Evolutionary conservation across 2,329 filamentous ascomycete species (phyloP).

Genomic region (Colletotrichum musicola): DNA sequence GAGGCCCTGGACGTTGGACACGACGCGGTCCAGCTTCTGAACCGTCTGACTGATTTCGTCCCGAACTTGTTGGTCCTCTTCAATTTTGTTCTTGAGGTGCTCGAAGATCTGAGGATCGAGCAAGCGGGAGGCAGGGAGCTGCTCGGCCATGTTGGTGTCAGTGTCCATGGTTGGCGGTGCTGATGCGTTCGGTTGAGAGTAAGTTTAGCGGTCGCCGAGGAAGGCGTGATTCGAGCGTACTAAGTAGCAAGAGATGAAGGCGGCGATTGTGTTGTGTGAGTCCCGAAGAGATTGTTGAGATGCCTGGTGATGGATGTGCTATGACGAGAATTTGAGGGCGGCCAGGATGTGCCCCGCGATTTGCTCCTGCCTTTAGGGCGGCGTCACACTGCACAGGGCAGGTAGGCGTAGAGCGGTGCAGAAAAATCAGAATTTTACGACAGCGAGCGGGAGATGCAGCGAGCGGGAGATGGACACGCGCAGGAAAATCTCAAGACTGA

Average conservation of each 20-base stretch:
- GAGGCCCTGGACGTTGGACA: conserved; percentile 83
- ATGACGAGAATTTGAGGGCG: not conserved
- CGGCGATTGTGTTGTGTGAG: no score
- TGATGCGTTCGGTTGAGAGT: not conserved
- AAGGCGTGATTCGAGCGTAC: no score
- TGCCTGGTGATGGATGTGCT: not conserved
- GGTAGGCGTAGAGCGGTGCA: not conserved
- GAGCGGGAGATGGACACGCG: not conserved
- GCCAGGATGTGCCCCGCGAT: not conserved
- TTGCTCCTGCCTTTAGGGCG: not conserved
- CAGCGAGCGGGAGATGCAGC: not conserved
- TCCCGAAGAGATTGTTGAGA: not conserved
- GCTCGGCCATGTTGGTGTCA: conserved; percentile 40
- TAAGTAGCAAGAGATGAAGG: no score
- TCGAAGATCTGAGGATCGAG: conserved; percentile 88
- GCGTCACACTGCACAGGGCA: not conserved
- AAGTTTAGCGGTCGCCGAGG: not conserved
- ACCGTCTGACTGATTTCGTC: conserved; percentile 88
- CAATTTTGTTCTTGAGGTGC: conserved; percentile 87
- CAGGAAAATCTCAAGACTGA: no score
- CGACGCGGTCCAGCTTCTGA: conserved; percentile 85
- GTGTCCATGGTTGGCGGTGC: conserved; percentile 33
- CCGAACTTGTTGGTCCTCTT: conserved; percentile 84
- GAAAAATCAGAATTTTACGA: conserved; percentile 32
- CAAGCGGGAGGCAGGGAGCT: conserved; percentile 45